Evolutionary conservation across 2,329 filamentous ascomycete species (phyloP), one percentile per base, ranked within the genome.

Genomic region (Bipolaris victoriae): DNA sequence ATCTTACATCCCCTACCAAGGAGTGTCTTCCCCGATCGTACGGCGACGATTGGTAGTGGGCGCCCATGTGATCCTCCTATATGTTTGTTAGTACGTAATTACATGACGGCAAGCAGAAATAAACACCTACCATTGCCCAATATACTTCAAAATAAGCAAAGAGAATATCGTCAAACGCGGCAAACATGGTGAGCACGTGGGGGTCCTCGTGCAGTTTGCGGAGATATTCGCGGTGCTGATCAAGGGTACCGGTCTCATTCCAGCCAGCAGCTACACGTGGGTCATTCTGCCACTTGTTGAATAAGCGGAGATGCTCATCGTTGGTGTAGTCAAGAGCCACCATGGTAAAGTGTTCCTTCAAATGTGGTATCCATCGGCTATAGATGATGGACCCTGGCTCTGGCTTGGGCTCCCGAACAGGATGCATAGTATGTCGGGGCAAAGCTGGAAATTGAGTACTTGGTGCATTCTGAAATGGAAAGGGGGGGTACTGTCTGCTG

Each of bases 101-200:
- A 29, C 4, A 26, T 13, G 3, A 50, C 15, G 35, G 15, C 18
- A 9, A 29, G 7, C 13, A 5, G 18, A 49, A 22, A n/a, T 33
- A 47, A 20, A 13, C 16, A 65, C 75, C 60, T 77, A 84, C 83
- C 80, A 86, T 87, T 35, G 86, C 88, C 89, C 89, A 93, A 74
- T 92, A 93, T 1, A 92, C 80, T 74, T 94, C 90, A 71, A 90
- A 92, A 73, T 93, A 93, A 0, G 89, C 87, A 73, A 93, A 93
- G 46, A 80, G 84, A 1, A 81, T 82, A 29, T 89, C 88, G 54
- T 93, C 84, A 72, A 91, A 94, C 24, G 84, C 83, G 6, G 87
- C 90, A 57, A 93, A 80, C 44, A 93, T 79, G 22, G 87, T 85
- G 50, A 92, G 78, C 60, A 88, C 85, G 75, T 93, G 90, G 26